Base-by-base conservation (phyloP, 1,284 basidiomycete species). In the Singerocomus inundabilis region DNA sequence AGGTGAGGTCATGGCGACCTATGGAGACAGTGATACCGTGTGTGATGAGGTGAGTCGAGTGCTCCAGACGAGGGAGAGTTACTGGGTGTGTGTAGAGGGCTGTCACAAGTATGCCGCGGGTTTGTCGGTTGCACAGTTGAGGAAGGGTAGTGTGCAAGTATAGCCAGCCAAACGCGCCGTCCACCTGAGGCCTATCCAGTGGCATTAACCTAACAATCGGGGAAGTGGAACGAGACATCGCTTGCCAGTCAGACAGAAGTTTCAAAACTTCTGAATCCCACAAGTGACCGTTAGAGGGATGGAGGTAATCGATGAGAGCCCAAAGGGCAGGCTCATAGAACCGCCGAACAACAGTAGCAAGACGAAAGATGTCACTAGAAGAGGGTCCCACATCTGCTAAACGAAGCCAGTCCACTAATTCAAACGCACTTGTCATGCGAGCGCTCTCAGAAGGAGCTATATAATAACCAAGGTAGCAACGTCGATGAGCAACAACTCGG, bases 361-460 rank as follows among this genome's bases (percentile, higher is more conserved):
- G 57, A 10, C 74, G 72, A n/a, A 55, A 57, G 10, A 81, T 58
- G 29, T 80, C 72, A 0, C 57, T 52, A 0, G 65, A 24, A 16
- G 62, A 59, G 4, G 78, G 56, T 1, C 64, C 60, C 24, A 65
- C 61, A 15, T 73, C 69, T 2, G 72, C 56, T 1, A 85, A 64
- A 36, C 84, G 79, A 30, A 84, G 51, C 75, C 76, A 80, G 55
- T 85, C 82, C 10, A 86, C 70, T 1, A 87, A 66, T 49, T 81
- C 78, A 46, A 71, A 79, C 0, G 82, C 81, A 28, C 70, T 57
- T 4, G 59, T 57, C 39, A 62, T 68, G 18, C 72, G 65, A 28
- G 63, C 63, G 6, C 47, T 47, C 28, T 61, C 64, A 7, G 66
- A 63, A 9, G 65, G 52, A 26, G 76, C 78, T 79, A 40, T n/a